These are phyloP conservation scores for Solanum tacnaense DNA, from an alignment of 257 asterid genomes.

Conservation along the genomic window DNA sequence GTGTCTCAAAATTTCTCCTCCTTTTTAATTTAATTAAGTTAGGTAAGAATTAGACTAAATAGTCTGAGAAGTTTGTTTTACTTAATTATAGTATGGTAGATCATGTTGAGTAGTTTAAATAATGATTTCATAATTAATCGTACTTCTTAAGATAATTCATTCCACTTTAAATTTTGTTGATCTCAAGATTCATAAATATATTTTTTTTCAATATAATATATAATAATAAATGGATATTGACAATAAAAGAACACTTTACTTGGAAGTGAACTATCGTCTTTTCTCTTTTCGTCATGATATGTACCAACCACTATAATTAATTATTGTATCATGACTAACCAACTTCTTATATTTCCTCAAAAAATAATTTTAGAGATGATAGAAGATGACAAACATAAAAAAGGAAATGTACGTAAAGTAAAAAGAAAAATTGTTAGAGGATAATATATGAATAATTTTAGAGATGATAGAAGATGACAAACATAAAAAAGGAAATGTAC, in stretches of 20 bases:
- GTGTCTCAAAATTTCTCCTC: too few relatives aligned
- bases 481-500: neutral
- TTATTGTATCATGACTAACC: neutral
- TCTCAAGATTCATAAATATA: neutral
- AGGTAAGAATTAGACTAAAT: too few relatives aligned
- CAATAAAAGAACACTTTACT: neutral
- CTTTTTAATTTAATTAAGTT: too few relatives aligned
- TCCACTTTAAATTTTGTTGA: neutral
- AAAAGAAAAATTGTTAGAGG: neutral
- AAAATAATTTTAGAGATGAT: neutral
- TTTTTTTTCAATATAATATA: neutral
- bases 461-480: neutral
- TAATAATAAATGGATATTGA: neutral
- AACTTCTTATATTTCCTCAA: neutral
- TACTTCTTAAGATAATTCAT: neutral
- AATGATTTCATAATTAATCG: neutral
- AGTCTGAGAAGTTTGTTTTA: neutral
- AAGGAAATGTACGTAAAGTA: neutral
- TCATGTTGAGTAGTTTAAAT: neutral
- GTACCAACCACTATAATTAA: neutral
- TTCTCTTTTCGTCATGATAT: neutral
- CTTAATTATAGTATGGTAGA: neutral
- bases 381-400: neutral
- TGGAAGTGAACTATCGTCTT: neutral
- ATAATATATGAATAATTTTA: neutral